A percentile compares a stretch with the other conserved stretches of the same genome.
phyloP scores from a whole-genome alignment of 495 filamentous ascomycete species.

The Aspergillus baeticus region DNA sequence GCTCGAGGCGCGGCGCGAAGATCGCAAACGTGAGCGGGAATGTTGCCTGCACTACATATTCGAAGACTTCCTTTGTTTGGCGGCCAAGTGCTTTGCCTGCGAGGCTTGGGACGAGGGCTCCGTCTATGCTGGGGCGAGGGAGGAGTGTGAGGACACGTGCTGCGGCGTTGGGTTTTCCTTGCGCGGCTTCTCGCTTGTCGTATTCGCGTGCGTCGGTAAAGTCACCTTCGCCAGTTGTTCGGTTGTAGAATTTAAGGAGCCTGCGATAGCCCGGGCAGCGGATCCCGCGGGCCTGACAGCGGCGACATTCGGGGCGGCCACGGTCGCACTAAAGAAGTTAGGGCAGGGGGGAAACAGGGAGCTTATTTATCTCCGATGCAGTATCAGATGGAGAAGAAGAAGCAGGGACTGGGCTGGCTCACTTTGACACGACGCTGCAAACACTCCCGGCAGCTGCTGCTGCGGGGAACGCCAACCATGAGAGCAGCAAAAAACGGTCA shows the following conservation, averaged over 20 bases:
- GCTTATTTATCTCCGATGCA: background rate
- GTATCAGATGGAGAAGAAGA: background rate
- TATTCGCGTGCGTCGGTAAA: conserved; percentile 5
- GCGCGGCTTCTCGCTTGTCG: background rate
- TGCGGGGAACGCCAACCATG: conserved; percentile 45
- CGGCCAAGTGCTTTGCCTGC: conserved; percentile 13
- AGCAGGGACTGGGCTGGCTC: background rate
- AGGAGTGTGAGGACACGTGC: background rate
- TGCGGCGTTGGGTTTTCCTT: background rate
- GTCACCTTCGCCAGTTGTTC: background rate
- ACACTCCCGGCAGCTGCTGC: conserved; percentile 37
- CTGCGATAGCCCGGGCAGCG: conserved; percentile 33
- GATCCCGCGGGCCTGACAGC: conserved; percentile 26
- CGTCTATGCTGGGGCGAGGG: conserved; percentile 17
- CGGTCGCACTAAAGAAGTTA: conserved; percentile 28
- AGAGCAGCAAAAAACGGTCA: background rate
- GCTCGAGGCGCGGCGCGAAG: conserved; percentile 16
- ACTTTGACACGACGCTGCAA: conserved; percentile 35
- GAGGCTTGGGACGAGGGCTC: conserved; percentile 17
- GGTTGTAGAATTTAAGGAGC: conserved; percentile 22
- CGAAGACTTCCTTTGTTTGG: conserved; percentile 23
- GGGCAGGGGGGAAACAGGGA: background rate
- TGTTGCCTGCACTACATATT: conserved; percentile 18
- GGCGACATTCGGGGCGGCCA: conserved; percentile 26
- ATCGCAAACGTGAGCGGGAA: conserved; percentile 18